Conservation (phyloP, 352 stramenopile genomes). For the Phytophthora multivora region DNA sequence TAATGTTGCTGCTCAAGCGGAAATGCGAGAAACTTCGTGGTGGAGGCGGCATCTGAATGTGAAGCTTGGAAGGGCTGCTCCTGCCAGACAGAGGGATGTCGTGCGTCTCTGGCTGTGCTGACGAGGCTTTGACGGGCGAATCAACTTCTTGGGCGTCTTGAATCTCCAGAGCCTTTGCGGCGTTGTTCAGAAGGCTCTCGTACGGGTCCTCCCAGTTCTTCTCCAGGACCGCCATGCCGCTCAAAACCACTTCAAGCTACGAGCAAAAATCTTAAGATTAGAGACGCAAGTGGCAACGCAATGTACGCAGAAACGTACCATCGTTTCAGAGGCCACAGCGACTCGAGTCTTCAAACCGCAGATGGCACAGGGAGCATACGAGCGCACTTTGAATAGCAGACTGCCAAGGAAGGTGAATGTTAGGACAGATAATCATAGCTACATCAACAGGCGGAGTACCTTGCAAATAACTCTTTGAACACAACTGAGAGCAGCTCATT, state of each 20-base stretch:
- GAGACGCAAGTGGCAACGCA: background rate
- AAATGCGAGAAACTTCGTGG: constrained; percentile 47
- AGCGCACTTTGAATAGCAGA: constrained; percentile 50
- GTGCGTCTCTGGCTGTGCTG: constrained; percentile 25
- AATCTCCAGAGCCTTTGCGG: constrained; percentile 44
- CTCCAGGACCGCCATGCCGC: constrained; percentile 78
- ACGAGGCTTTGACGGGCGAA: constrained; percentile 18
- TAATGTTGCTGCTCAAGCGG: constrained; percentile 19
- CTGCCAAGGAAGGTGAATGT: constrained; percentile 29
- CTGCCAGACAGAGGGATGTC: constrained; percentile 46
- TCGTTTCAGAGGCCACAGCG: constrained; percentile 79
- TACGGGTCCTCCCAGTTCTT: constrained; percentile 52
- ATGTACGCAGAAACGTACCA: constrained; percentile 41
- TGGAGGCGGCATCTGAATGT: constrained; percentile 50
- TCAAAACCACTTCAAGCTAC: constrained; percentile 87
- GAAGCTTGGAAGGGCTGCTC: constrained; percentile 34
- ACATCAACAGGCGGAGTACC: constrained; percentile 33
- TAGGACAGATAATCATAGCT: background rate
- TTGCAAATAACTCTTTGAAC: constrained; percentile 87
- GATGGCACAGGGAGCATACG: constrained; percentile 83
- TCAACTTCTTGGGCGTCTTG: constrained; percentile 27
- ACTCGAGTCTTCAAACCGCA: constrained; percentile 82
- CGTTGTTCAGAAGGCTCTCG: constrained; percentile 55
- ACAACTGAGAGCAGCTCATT: constrained; percentile 85
- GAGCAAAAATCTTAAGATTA: constrained; percentile 1